Evolutionary conservation across 2,329 filamentous ascomycete species (phyloP), one percentile per base, ranked within the genome.

Genomic region (Triangularia verruculosa): DNA sequence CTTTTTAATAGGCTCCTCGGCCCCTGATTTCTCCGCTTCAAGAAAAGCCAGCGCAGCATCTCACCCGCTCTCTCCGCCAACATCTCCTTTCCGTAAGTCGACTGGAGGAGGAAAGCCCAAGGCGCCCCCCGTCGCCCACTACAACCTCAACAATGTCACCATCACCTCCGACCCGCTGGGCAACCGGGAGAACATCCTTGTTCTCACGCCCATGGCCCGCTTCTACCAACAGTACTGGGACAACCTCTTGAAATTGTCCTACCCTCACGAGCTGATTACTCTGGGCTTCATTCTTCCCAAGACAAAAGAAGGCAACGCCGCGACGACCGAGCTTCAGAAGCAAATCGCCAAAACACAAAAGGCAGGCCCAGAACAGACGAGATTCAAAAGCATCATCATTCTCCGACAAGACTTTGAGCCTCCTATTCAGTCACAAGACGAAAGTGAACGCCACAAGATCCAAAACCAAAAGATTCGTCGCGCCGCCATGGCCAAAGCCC

Each of bases 181-280:
- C 66, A 95, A 96, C 74, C 82, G 86, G 69, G 95, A 99, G 80
- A 90, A 89, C 59, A 84, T 99, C 64, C 87, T 99, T 61, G 91
- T 99, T 73, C 85, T 99, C 65, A 97, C 95, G 1, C 95, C 95
- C 9, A 88, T 99, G 78, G 90, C 92, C 30, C 87, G 91, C 67
- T 99, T 98, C 82, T 98, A 97, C 78, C 89, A 91, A 71, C 88
- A 85, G 70, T 99, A 98, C 81, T 99, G 95, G 94, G 89, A 96
- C 76, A 99, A 98, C 72, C 82, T 99, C 27, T 76, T 93, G 69
- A 86, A 86, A 74, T 84, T 99, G 62, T 84, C 79, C 72, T 99
- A 98, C 75, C 95, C 95, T 2, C 95, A 97, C 78, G 91, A 97
- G 64, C 86, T 98, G 67, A 96, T 99, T 73, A 96, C 92, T 0